Evolutionary conservation across 768 basidiomycete genomes (phyloP).

Genomic region (Nidularia sp.): DNA sequence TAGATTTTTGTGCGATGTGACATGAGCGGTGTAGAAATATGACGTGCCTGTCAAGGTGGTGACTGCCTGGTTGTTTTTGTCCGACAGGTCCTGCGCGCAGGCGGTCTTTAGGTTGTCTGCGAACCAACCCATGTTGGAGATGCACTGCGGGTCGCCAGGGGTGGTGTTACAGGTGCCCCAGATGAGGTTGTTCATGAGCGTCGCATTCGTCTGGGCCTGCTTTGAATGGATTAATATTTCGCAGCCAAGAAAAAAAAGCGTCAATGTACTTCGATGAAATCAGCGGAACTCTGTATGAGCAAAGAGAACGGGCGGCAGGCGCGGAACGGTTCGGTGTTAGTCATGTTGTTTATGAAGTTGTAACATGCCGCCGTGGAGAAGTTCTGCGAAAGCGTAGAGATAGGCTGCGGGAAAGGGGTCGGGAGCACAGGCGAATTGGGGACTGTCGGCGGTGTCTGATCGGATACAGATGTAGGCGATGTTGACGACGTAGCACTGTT

Average conservation of each 20-base stretch:
- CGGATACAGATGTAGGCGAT: constrained; percentile 11
- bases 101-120: constrained; percentile 38
- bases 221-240: too few species aligned
- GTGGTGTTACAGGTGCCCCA: constrained; percentile 81
- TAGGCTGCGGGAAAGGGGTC: constrained; percentile 75
- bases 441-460: constrained; percentile 37
- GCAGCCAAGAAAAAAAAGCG: too few species aligned
- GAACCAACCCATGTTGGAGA: constrained; percentile 66
- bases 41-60: constrained; percentile 52
- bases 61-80: constrained; percentile 46
- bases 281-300: constrained; percentile 47
- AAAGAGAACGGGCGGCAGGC: constrained; percentile 75
- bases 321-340: constrained; percentile 53
- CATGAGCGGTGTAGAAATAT: not conserved
- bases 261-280: constrained; percentile 18
- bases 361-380: constrained; percentile 65
- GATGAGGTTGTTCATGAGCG: constrained; percentile 60
- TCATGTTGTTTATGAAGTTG: constrained; percentile 76
- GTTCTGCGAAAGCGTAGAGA: constrained; percentile 62
- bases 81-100: constrained; percentile 55
- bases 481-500: constrained; percentile 14
- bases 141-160: constrained; percentile 43
- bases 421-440: constrained; percentile 47
- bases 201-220: constrained; percentile 57
- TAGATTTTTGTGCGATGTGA: not conserved